Conservation (phyloP, 345 rosid genomes). For the Eucalyptus brandiana region DNA sequence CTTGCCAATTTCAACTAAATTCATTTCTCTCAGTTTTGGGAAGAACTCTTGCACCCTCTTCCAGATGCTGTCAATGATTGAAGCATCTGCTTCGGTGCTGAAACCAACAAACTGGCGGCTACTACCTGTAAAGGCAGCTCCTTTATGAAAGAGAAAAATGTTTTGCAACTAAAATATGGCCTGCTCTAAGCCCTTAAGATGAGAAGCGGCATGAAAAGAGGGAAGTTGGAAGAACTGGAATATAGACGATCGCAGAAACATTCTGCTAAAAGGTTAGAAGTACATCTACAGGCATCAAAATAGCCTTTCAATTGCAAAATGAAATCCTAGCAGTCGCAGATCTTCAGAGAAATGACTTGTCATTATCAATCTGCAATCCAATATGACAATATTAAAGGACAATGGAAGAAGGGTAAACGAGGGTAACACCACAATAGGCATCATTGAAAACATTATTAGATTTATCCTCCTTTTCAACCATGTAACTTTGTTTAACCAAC, state of each 20-base stretch:
- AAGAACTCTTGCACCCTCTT: conserved; percentile 64
- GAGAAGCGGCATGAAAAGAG: not conserved
- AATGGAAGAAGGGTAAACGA: not conserved
- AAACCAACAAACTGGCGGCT: conserved; percentile 92
- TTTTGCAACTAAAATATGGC: not conserved
- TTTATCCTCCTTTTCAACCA: not conserved
- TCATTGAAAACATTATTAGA: not conserved
- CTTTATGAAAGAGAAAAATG: not conserved
- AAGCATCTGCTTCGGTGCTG: conserved; percentile 51
- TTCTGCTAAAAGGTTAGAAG: not conserved
- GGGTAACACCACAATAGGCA: not conserved
- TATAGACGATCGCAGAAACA: not conserved
- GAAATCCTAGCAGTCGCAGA: not conserved
- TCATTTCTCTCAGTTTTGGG: conserved; percentile 47
- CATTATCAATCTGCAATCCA: not conserved
- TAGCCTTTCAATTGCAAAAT: not conserved
- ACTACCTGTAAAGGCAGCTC: conserved; percentile 41
- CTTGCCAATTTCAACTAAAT: conserved; percentile 25
- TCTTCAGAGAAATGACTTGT: not conserved
- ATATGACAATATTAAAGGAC: not conserved
- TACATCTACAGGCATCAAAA: not conserved
- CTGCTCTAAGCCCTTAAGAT: not conserved
- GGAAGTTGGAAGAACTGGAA: not conserved
- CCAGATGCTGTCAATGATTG: conserved; percentile 53
- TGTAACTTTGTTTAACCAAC: not conserved